These are phyloP conservation scores for Hypoxylon sp. DNA, from an alignment of 2,329 filamentous ascomycete genomes.

Conservation along the genomic window DNA sequence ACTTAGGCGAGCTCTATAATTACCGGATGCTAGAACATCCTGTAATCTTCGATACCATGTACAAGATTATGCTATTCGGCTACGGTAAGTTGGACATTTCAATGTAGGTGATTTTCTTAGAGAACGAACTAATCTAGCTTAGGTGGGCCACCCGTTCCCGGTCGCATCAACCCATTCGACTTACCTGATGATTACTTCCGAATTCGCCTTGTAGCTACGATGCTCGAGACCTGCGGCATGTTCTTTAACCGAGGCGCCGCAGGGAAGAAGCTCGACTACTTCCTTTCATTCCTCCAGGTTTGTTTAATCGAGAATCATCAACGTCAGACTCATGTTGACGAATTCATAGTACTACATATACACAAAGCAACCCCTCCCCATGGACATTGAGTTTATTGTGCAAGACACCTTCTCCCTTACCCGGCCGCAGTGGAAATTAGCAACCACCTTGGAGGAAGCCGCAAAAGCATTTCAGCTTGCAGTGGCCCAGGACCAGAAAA, in stretches of 20 bases:
- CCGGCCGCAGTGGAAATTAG: constrained; percentile 92
- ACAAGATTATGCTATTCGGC: constrained; percentile 93
- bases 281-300: constrained; percentile 93
- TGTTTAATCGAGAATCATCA: constrained; percentile 23
- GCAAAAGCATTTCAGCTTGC: constrained; percentile 86
- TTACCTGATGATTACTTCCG: constrained; percentile 96
- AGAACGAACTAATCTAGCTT: constrained; percentile 42
- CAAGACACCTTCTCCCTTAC: constrained; percentile 91
- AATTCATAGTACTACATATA: constrained; percentile 87
- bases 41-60: constrained; percentile 94
- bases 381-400: constrained; percentile 97
- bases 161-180: constrained; percentile 83
- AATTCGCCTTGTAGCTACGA: constrained; percentile 87
- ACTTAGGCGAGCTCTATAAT: constrained; percentile 95
- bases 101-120: neutral
- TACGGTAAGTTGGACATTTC: constrained; percentile 68
- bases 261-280: constrained; percentile 98
- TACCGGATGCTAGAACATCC: constrained; percentile 97
- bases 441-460: constrained; percentile 85
- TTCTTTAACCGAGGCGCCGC: constrained; percentile 95
- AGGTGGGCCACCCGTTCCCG: constrained; percentile 86
- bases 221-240: constrained; percentile 95
- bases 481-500: constrained; percentile 91
- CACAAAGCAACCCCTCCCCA: constrained; percentile 88
- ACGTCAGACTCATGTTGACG: constrained; percentile 34